Conservation (phyloP, 1,284 basidiomycete genomes). For the Fomitopsis palustris region DNA sequence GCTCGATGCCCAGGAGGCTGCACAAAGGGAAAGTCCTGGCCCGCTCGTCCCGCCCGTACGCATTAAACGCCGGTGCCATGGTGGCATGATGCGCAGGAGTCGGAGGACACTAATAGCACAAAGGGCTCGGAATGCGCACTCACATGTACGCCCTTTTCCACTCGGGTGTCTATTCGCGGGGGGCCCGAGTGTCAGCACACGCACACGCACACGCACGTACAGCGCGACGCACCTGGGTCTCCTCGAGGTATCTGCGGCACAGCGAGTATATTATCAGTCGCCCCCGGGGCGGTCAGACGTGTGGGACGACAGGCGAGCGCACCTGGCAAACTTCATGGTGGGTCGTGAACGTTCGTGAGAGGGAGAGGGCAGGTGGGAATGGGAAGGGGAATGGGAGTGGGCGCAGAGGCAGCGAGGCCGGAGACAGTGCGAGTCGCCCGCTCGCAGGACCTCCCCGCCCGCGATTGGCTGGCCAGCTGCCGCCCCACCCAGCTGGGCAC, state of each 20-base stretch:
- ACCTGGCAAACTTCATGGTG: neutral
- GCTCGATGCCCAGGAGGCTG: no score
- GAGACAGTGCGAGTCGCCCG: no score
- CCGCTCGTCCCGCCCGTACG: no score
- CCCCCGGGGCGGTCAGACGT: neutral
- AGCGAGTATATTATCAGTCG: neutral
- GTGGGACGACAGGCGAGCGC: neutral
- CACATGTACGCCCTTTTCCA: constrained; percentile 85
- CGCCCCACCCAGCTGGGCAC: no score
- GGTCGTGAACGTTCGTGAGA: neutral
- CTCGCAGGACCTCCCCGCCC: no score
- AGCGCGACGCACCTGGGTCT: constrained; percentile 70
- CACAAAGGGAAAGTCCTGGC: no score
- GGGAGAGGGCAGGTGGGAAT: neutral
- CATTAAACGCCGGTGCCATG: no score
- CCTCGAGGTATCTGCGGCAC: constrained; percentile 67
- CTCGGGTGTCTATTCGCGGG: constrained; percentile 58
- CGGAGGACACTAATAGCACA: neutral
- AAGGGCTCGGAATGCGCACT: constrained; percentile 15
- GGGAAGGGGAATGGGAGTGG: neutral
- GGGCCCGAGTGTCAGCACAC: neutral
- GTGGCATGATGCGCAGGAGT: no score
- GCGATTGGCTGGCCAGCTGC: no score
- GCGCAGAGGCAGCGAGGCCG: neutral
- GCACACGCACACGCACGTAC: constrained; percentile 8